Evolutionary conservation across 1,284 basidiomycete genomes (phyloP).

Genomic region (Papiliotrema nemorosa): DNA sequence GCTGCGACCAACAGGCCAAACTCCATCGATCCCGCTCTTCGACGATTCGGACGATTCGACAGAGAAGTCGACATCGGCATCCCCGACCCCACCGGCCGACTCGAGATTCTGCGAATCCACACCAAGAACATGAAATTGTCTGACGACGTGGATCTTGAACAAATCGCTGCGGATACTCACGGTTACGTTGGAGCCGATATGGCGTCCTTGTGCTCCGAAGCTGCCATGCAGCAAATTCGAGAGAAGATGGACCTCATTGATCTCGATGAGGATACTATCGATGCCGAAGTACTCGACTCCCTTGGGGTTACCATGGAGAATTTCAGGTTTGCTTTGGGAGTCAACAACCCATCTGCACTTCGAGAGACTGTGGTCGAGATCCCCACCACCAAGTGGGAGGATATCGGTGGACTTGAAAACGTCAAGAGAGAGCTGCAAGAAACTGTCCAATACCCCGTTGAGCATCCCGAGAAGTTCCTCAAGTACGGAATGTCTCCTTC

Average conservation of each 20-base stretch:
- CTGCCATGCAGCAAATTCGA: constrained; percentile 97
- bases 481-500: constrained; percentile 99
- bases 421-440: constrained; percentile 99
- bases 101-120: constrained; percentile 97
- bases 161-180: constrained; percentile 98
- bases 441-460: constrained; percentile 98
- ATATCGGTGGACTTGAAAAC: constrained; percentile 98
- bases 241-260: constrained; percentile 98
- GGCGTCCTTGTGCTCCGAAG: constrained; percentile 93
- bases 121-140: constrained; percentile 99
- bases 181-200: constrained; percentile 98
- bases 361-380: constrained; percentile 96
- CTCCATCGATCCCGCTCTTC: constrained; percentile 96
- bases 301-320: constrained; percentile 97
- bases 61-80: constrained; percentile 99
- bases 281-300: constrained; percentile 93
- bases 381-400: constrained; percentile 95
- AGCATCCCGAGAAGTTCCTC: constrained; percentile 99
- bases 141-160: constrained; percentile 98
- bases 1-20: constrained; percentile 95
- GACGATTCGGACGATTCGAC: constrained; percentile 98
- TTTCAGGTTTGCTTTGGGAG: constrained; percentile 93
- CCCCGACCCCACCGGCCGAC: constrained; percentile 95
- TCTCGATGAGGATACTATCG: constrained; percentile 89
- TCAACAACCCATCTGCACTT: constrained; percentile 93